phyloP scores from a whole-genome alignment of 371 early-diverging fungal genomes.

The Parasitella parasitica region DNA sequence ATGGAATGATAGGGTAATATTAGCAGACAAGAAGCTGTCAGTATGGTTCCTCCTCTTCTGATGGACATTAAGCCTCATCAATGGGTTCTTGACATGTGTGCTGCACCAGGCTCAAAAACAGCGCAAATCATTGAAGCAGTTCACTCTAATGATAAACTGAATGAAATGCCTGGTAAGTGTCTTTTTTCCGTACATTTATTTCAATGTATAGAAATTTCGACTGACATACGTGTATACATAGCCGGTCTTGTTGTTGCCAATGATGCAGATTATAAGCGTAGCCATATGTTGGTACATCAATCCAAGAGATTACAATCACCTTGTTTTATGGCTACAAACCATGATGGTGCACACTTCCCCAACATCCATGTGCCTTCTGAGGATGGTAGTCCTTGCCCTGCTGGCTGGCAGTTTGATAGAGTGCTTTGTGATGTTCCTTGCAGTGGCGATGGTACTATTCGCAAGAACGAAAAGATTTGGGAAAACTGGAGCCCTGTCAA shows the following conservation, averaged over 20 bases:
- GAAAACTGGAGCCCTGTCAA: conserved; percentile 78
- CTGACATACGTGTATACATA: background rate
- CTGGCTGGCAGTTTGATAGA: conserved; percentile 84
- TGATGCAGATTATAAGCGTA: conserved; percentile 91
- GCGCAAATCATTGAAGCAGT: conserved; percentile 93
- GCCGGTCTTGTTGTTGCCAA: conserved; percentile 97
- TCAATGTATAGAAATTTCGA: too few species aligned
- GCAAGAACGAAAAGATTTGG: conserved; percentile 96
- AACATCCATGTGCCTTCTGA: conserved; percentile 52
- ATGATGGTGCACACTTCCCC: conserved; percentile 95
- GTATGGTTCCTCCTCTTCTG: conserved; percentile 97
- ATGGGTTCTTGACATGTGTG: conserved; percentile 86
- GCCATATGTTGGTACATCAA: conserved; percentile 95
- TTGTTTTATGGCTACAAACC: conserved; percentile 93
- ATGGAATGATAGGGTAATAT: conserved; percentile 75
- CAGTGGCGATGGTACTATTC: conserved; percentile 97
- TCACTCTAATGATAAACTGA: conserved; percentile 66
- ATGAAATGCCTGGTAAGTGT: conserved; percentile 60
- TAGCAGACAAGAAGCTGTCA: conserved; percentile 97
- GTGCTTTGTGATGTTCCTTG: conserved; percentile 99
- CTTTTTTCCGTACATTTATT: background rate
- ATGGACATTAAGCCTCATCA: conserved; percentile 93
- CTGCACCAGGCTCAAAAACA: conserved; percentile 91
- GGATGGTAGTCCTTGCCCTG: background rate
- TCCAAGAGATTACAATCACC: conserved; percentile 91